phyloP scores from a whole-genome alignment of 208 protist species.

The Lotmaria passim region DNA sequence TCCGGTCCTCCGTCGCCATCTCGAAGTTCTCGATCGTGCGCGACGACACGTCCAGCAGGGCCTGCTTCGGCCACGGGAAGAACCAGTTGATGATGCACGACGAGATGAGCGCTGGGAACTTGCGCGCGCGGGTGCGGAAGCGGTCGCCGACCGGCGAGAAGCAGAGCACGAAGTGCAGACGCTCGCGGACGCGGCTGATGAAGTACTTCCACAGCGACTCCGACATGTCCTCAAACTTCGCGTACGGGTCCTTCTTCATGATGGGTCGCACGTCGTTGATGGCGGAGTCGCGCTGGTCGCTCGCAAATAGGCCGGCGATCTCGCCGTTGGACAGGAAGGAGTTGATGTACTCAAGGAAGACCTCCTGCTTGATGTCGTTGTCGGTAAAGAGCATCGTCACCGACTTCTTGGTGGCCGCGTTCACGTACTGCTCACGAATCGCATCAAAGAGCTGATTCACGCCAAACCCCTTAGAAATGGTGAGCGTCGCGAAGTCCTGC shows the following conservation, averaged over 20 bases:
- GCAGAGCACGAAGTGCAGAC: conserved; percentile 98
- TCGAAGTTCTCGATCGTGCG: conserved; percentile 91
- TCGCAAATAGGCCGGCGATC: conserved; percentile 97
- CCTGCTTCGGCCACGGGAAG: conserved; percentile 97
- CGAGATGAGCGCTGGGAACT: conserved; percentile 98
- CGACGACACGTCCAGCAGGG: conserved; percentile 92
- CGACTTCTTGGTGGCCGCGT: conserved; percentile 75
- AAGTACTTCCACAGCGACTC: conserved; percentile 98
- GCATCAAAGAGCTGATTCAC: conserved; percentile 94
- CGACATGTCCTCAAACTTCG: conserved; percentile 95
- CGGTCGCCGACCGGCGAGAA: conserved; percentile 98
- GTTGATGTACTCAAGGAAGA: conserved; percentile 99
- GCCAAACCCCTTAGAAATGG: conserved; percentile 93
- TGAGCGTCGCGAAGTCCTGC: conserved; percentile 91
- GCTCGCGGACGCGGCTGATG: conserved; percentile 95
- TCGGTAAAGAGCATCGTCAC: conserved; percentile 98
- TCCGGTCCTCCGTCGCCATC: conserved; percentile 92
- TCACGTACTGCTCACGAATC: conserved; percentile 93
- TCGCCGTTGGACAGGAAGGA: conserved; percentile 95
- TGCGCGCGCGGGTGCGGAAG: conserved; percentile 95
- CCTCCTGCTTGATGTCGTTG: conserved; percentile 98
- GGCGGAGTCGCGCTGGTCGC: conserved; percentile 97
- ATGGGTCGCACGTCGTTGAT: conserved; percentile 95
- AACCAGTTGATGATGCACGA: conserved; percentile 99
- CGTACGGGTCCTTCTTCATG: conserved; percentile 95